Percentiles rank a stretch among this genome's conserved stretches.
Evolutionary conservation across 352 stramenopile species (phyloP).

Genomic region (Globisporangium solare): DNA sequence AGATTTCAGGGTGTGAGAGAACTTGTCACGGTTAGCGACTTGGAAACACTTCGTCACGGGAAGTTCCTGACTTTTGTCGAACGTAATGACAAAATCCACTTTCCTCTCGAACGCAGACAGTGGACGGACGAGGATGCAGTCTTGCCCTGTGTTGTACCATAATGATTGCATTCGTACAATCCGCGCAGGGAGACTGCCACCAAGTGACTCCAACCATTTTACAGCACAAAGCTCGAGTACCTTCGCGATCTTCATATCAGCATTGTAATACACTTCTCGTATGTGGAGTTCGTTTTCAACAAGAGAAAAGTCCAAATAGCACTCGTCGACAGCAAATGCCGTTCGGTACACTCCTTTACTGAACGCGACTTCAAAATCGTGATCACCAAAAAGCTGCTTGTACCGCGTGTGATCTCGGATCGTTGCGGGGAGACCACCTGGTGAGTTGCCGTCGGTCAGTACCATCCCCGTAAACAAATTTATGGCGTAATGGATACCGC

Average conservation of each 20-base stretch:
- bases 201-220: slow-evolving; percentile 23
- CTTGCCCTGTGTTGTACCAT: slow-evolving; percentile 45
- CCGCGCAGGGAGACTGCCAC: slow-evolving; percentile 19
- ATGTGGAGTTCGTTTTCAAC: slow-evolving; percentile 23
- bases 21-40: slow-evolving; percentile 25
- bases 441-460: slow-evolving; percentile 32
- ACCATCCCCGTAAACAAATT: slow-evolving; percentile 49
- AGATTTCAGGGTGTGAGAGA: slow-evolving; percentile 11
- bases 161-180: slow-evolving; percentile 33
- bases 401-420: slow-evolving; percentile 35
- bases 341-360: slow-evolving; percentile 29
- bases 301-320: slow-evolving; percentile 36
- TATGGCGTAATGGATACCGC: slow-evolving; percentile 27
- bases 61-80: background rate
- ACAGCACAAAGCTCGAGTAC: slow-evolving; percentile 31
- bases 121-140: slow-evolving; percentile 35
- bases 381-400: slow-evolving; percentile 29
- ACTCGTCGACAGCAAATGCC: slow-evolving; percentile 14
- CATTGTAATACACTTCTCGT: slow-evolving; percentile 22
- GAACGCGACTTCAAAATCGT: slow-evolving; percentile 49
- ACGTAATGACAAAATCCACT: slow-evolving; percentile 1
- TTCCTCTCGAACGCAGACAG: slow-evolving; percentile 5
- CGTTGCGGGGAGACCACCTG: slow-evolving; percentile 25
- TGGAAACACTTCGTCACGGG: slow-evolving; percentile 19
- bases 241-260: background rate